Evolutionary conservation across 176 grass and related monocot genomes (phyloP), one percentile per base, ranked within the genome.

Genomic region (Luzula sylvatica): DNA sequence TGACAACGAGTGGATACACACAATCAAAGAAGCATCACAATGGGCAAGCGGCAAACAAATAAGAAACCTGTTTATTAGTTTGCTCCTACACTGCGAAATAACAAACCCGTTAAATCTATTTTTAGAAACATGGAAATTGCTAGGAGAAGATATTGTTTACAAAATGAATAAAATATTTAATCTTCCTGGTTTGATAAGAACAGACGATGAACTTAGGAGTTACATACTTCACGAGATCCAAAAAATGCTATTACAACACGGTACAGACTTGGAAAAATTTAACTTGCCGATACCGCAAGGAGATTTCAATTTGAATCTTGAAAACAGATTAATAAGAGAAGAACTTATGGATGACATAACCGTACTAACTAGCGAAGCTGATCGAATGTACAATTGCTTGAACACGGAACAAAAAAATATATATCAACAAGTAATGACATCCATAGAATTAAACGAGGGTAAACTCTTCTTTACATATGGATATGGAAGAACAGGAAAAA

Each of bases 401-500:
- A 72, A 38, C 39, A 0, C 0, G 0, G 55, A 72, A 15, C 44
- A 72, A 7, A 19, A 23, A 2, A 1, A 17, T 3, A 25, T 72
- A n/a, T 72, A 62, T 19, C 12, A 72, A 50, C 4, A 15, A 48
- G 56, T 72, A 0, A 23, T 72, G 3, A 29, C 23, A 11, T 72
- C 68, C 2, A 21, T 62, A 12, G 38, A 60, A 41, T 7, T 15
- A 16, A 24, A 11, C 3, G 2, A 5, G 9, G 70, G 48, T 14
- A 11, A 55, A 40, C 26, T 52, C 2, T 65, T 73, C 26, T 65
- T 73, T 46, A 35, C 65, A 11, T 45, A 65, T 38, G 54, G 68
- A 22, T 35, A 71, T 25, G 66, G 49, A 25, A 38, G 66, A 11
- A 70, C 39, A 11, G 39, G 53, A 2, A 47, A 71, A 58, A 60